Conservation (phyloP, 495 filamentous ascomycete species). For the Penicillium lagena region DNA sequence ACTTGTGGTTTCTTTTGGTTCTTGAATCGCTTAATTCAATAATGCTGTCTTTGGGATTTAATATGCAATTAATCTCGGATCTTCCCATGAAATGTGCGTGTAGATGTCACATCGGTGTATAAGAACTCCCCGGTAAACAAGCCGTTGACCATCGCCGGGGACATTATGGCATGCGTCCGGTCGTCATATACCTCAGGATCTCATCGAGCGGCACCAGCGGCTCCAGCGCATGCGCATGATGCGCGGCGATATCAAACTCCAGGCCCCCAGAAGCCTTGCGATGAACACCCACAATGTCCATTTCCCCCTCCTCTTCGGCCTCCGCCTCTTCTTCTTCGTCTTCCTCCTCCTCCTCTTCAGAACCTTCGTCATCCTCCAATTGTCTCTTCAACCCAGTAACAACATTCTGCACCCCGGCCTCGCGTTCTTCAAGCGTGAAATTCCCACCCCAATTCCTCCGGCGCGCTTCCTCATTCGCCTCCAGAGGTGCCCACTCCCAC, state of each 20-base stretch:
- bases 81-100: slow-evolving; percentile 1
- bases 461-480: slow-evolving; percentile 44
- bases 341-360: slow-evolving; percentile 46
- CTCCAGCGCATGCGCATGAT: slow-evolving; percentile 22
- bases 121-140: too few species aligned
- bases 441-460: slow-evolving; percentile 50
- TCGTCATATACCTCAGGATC: slow-evolving; percentile 51
- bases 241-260: slow-evolving; percentile 38
- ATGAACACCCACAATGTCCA: slow-evolving; percentile 37
- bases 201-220: slow-evolving; percentile 38
- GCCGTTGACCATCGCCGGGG: not conserved
- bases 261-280: slow-evolving; percentile 30
- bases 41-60: slow-evolving; percentile 8
- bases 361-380: slow-evolving; percentile 49
- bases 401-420: slow-evolving; percentile 61
- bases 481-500: slow-evolving; percentile 46
- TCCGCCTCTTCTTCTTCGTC: slow-evolving; percentile 24
- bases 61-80: slow-evolving; percentile 1
- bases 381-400: slow-evolving; percentile 57
- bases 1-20: slow-evolving; percentile 1
- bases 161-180: slow-evolving; percentile 33
- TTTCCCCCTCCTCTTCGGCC: slow-evolving; percentile 48
- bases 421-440: slow-evolving; percentile 64
- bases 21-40: slow-evolving; percentile 9
- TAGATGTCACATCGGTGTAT: not conserved